These are phyloP conservation scores for Chenopodium formosanum DNA, from an alignment of 148 eudicot genomes.

Conservation along the genomic window DNA sequence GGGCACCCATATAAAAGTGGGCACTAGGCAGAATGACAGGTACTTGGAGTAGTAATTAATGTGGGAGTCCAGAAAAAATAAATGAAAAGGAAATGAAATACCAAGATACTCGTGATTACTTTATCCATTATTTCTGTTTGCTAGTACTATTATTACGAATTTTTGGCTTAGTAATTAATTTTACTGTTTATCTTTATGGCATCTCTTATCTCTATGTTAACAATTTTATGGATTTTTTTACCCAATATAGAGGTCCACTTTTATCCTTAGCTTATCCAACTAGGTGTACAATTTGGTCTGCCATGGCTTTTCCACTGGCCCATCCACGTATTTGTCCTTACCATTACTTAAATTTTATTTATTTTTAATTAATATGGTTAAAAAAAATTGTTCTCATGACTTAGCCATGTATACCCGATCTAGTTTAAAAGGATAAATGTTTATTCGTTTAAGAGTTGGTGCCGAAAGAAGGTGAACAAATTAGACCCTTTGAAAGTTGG, in stretches of 20 bases:
- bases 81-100: slow-evolving; percentile 11
- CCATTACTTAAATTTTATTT: not conserved
- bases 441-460: no score
- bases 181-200: not conserved
- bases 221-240: not conserved
- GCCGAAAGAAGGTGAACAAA: no score
- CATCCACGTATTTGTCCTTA: not conserved
- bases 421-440: no score
- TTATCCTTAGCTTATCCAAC: not conserved
- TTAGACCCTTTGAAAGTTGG: no score
- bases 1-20: not conserved
- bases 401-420: no score
- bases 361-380: no score
- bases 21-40: slow-evolving; percentile 15
- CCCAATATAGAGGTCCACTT: not conserved
- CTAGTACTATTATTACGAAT: not conserved
- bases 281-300: not conserved
- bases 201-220: not conserved
- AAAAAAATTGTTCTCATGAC: no score
- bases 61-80: slow-evolving; percentile 3
- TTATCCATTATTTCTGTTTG: not conserved
- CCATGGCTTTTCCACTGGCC: not conserved
- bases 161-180: not conserved
- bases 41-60: slow-evolving; percentile 12
- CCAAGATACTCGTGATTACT: slow-evolving; percentile 27